A percentile compares a stretch with the other conserved stretches of the same genome.
Conservation (phyloP, 768 basidiomycete species). For the Lactarius hengduanensis region DNA sequence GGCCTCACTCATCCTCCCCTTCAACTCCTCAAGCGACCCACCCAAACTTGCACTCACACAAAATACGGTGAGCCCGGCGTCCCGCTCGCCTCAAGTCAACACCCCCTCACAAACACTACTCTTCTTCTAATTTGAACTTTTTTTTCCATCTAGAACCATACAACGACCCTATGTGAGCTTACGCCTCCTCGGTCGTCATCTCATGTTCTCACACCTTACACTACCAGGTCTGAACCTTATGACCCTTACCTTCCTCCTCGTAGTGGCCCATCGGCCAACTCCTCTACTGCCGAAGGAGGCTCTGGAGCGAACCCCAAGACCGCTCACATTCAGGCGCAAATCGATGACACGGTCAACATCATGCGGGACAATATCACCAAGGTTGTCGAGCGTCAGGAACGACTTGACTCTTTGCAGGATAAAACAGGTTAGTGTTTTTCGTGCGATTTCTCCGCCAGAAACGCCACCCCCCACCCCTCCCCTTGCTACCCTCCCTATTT, state of each 20-base stretch:
- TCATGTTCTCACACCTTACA: constrained; percentile 20
- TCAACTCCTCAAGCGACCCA: constrained; percentile 13
- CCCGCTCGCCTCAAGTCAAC: constrained; percentile 3
- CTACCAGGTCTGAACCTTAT: constrained; percentile 92
- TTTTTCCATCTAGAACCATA: constrained; percentile 14
- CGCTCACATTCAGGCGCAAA: constrained; percentile 93
- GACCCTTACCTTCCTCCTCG: constrained; percentile 98
- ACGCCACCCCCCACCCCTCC: background rate
- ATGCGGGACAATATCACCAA: constrained; percentile 99
- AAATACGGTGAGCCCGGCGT: constrained; percentile 24
- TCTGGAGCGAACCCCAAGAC: constrained; percentile 73
- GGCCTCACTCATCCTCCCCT: constrained; percentile 2
- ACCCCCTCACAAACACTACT: background rate
- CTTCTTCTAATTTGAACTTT: background rate
- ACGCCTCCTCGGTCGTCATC: constrained; percentile 7
- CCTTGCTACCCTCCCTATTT: background rate
- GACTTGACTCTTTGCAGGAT: constrained; percentile 91
- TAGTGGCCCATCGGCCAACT: constrained; percentile 61
- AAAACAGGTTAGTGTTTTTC: constrained; percentile 79
- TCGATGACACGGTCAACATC: constrained; percentile 94
- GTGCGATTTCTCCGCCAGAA: background rate
- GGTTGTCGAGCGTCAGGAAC: constrained; percentile 92
- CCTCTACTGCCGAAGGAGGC: constrained; percentile 42
- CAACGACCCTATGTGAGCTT: constrained; percentile 26
- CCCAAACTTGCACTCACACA: constrained; percentile 10